Base-by-base conservation (phyloP, 306 rosid genomes). In the Sicyos baderoa region DNA sequence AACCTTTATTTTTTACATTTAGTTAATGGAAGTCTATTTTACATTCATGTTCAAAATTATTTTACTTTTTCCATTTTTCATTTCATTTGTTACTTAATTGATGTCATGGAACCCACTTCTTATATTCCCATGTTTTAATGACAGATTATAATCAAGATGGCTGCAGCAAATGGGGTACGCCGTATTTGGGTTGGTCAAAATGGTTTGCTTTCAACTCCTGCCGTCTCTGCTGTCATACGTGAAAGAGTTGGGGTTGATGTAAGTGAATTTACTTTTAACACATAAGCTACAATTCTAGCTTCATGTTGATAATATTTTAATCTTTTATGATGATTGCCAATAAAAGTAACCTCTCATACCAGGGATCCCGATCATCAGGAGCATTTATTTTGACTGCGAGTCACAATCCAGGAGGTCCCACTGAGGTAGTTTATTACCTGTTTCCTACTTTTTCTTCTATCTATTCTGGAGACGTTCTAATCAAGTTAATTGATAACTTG, bases 361-460 rank as follows among this genome's bases (percentile, higher is more conserved):
- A 94, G 99, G 99, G 97, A 72, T 80, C 97, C 64, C 87, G 53
- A 85, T 90, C 99, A 54, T 85, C 91, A 19, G 99, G 99, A 72
- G 96, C 91, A 60, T 94, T 94, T 81, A 90, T 94, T 77, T 83
- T 94, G 91, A 90, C 99, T 8, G 99, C 99, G 29, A 94, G 99
- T 83, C 99, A 94, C 87, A 94, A 94, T 80, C 99, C 99, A n/a
- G 99, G 99, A 13, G 99, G 97, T 63, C 99, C 99, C 44, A 8
- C 84, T 77, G 99, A 94, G 97, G 99, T 80, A 57, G 51, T 64
- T 35, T 66, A 48, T 22, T 14, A 22, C 48, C 42, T 66, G 8
- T 44, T 18, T 64, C 29, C 29, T 13, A 48, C 52, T 11, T 65
- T 42, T 42, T 25, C 54, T 27, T 63, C 7, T 7, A 32, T 21